Evolutionary conservation across 164 flowering plant genomes (phyloP).

Genomic region (Warburgia ugandensis): DNA sequence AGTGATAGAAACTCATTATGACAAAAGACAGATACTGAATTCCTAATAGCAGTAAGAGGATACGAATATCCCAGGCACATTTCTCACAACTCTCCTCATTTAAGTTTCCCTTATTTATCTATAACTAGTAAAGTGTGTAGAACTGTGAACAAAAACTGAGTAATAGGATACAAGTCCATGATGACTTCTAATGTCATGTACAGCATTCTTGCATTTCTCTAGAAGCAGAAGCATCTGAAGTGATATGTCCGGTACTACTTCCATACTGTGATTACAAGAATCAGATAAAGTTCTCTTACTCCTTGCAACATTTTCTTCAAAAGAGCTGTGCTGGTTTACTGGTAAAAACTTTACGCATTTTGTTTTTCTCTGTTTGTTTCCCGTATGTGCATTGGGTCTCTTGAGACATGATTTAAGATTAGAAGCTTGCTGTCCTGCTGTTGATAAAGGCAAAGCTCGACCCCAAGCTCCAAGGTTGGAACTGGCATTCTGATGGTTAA

Average conservation of each 20-base stretch:
- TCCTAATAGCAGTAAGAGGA: too few relatives aligned
- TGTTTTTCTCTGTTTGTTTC: slow-evolving; percentile 1
- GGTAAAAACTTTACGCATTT: slow-evolving; percentile 12
- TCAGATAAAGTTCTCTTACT: slow-evolving; percentile 2
- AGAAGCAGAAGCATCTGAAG: slow-evolving; percentile 11
- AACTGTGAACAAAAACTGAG: slow-evolving; percentile 6
- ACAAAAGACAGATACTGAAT: too few relatives aligned
- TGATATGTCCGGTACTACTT: slow-evolving; percentile 9
- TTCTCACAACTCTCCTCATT: too few relatives aligned
- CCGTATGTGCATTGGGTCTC: background rate
- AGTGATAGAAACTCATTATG: too few relatives aligned
- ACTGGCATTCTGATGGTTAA: slow-evolving; percentile 14
- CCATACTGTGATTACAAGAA: background rate
- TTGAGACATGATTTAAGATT: slow-evolving; percentile 21
- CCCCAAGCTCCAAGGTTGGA: background rate
- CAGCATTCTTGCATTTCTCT: slow-evolving; percentile 13
- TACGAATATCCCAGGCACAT: too few relatives aligned
- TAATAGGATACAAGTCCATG: slow-evolving; percentile 12
- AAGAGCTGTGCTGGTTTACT: background rate
- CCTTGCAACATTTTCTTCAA: background rate
- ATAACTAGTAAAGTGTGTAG: background rate
- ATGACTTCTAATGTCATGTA: slow-evolving; percentile 1
- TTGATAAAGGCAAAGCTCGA: slow-evolving; percentile 1
- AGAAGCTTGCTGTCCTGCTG: background rate
- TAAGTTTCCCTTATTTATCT: too few relatives aligned